Evolutionary conservation across 2,329 filamentous ascomycete species (phyloP), one percentile per base, ranked within the genome.

Genomic region (Aspergillus hiratsukae): DNA sequence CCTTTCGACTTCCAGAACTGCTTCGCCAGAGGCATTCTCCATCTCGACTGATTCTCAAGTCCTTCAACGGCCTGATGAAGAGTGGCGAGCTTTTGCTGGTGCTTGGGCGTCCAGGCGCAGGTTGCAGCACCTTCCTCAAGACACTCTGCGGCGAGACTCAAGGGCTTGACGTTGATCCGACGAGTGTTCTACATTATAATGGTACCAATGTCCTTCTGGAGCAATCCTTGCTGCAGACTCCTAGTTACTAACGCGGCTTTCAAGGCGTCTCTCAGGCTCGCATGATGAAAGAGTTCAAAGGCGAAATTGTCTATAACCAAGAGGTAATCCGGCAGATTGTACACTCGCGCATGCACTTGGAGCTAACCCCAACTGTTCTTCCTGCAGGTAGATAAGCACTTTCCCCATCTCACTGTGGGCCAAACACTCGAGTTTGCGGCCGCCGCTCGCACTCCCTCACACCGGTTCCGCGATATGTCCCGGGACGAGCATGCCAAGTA

Each of bases 61-160:
- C 79, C 53, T 87, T 88, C 57, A 79, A 87, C 60, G 86, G 86
- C 0, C 55, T 87, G 0, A 62, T 88, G 10, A 74, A 74, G 23
- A 74, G 73, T 49, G 80, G 80, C 29, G 80, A 82, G 67, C 74
- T 82, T 65, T 69, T 82, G 53, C 69, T 81, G 9, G 80, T 82
- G 0, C 72, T 82, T 0, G 80, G 80, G 1, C 75, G 72, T 14
- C 75, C 75, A 2, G 75, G 75, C 11, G 65, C 69, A 8, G 74
- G 74, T 50, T 95, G 90, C 74, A 90, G 87, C 43, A 94, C 90
- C 1, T 85, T 94, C 60, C 79, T 95, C 56, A 94, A 94, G 78
- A 89, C 89, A 0, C 82, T 94, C 61, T 84, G 88, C 10, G 90
- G 90, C 60, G 89, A 94, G 74, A 88, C 87, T 27, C 87, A 91